Base-by-base conservation (phyloP, 441 rosid species). In the Pelargonium cotyledonis region DNA sequence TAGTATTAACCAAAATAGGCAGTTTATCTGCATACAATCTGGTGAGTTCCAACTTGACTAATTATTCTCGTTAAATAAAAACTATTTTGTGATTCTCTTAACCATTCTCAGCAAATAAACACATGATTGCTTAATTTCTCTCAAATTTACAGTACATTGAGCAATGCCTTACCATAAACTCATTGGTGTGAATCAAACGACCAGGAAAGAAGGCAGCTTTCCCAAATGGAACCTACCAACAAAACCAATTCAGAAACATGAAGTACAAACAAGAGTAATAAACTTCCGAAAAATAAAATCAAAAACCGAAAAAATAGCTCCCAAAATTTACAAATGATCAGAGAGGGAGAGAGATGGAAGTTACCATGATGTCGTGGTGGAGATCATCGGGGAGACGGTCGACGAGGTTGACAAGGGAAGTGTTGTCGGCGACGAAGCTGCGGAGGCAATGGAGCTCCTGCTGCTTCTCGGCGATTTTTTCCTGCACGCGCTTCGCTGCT, bases 121-220 rank as follows among this genome's bases (percentile, higher is more conserved):
- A 64, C 63, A 61, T 4, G 12, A 8, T 10, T 6, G n/a, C 53
- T 8, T 46, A 46, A 1, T 0, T 46, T 8, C 14, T 1, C 0
- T 1, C 53, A 46, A 9, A 46, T 1, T 8, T 14, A 46, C 53
- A 21, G 49, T 14, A 26, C 26, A 69, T 12, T 4, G 58, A n/a
- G 58, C 58, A 51, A 51, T 51, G 58, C 19, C 58, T 19, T 85
- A 94, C 96, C 91, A 84, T 60, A 72, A 80, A 83, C 84, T 94
- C 98, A 72, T 94, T 94, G 21, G 96, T 91, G 75, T 94, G 98
- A 10, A 89, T 70, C 77, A 94, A 78, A 65, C 88, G 88, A 58
- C 96, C 95, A 21, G 98, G 96, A 65, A 94, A 88, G 72, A 91
- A 89, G 2, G 94, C 96, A 16, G 82, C 80, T 83, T 89, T 91